Evolutionary conservation across 2,329 filamentous ascomycete species (phyloP).

Genomic region (Gnomoniopsis smithogilvyi): DNA sequence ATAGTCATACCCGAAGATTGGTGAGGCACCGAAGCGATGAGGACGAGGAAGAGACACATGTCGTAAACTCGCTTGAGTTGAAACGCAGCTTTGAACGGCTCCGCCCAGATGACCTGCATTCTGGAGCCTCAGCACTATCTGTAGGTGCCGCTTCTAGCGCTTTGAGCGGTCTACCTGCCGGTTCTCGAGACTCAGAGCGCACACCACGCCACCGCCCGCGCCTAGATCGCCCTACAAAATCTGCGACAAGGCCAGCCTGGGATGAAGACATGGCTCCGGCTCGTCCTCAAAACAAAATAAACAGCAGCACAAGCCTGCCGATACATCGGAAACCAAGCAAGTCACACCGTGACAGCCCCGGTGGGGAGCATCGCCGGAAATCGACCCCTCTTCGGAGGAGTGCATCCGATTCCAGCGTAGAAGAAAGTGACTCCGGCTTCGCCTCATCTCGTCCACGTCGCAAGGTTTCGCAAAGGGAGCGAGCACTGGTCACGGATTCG

Average conservation of each 20-base stretch:
- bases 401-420: slow-evolving; percentile 14
- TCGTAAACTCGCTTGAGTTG: slow-evolving; percentile 26
- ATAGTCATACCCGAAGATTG: slow-evolving; percentile 52
- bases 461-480: slow-evolving; percentile 12
- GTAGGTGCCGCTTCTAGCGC: slow-evolving; percentile 56
- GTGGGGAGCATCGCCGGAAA: slow-evolving; percentile 4
- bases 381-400: slow-evolving; percentile 7
- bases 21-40: slow-evolving; percentile 37
- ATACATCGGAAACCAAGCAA: slow-evolving; percentile 18
- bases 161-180: slow-evolving; percentile 33
- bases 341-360: slow-evolving; percentile 11
- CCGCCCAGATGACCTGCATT: slow-evolving; percentile 37
- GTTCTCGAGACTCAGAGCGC: slow-evolving; percentile 21
- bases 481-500: background rate
- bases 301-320: slow-evolving; percentile 23
- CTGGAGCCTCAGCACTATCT: slow-evolving; percentile 45
- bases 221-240: background rate
- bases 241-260: slow-evolving; percentile 3
- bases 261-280: slow-evolving; percentile 14
- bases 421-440: slow-evolving; percentile 11
- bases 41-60: slow-evolving; percentile 27
- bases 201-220: slow-evolving; percentile 2
- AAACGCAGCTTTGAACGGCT: slow-evolving; percentile 28
- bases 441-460: slow-evolving; percentile 8
- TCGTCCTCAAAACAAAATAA: slow-evolving; percentile 21